These are phyloP conservation scores for Albophoma yamanashiensis DNA, from an alignment of 2,329 filamentous ascomycete species.

Conservation along the genomic window DNA sequence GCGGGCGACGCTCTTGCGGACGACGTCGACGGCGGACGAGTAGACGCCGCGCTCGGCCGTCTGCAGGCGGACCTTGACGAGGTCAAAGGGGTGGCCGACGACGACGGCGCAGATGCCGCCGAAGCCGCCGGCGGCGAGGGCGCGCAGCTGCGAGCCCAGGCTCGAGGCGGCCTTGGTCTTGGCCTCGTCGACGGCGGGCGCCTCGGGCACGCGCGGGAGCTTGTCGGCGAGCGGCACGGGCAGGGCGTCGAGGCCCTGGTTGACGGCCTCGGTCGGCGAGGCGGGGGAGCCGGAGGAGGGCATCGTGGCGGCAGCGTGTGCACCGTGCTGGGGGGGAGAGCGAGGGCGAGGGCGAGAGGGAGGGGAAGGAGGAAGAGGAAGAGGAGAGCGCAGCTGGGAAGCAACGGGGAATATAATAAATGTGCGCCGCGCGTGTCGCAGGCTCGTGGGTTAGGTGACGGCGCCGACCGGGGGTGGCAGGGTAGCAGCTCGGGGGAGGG, in stretches of 20 bases:
- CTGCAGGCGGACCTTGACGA: conserved; percentile 95
- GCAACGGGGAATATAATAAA: neutral
- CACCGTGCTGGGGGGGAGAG: neutral
- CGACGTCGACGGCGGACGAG: conserved; percentile 80
- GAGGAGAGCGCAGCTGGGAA: neutral
- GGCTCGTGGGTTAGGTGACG: conserved; percentile 3
- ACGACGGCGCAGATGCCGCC: conserved; percentile 90
- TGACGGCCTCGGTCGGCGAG: conserved; percentile 11
- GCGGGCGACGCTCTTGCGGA: conserved; percentile 74
- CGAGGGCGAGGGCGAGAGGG: no score
- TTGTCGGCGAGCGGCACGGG: conserved; percentile 27
- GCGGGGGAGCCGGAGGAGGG: conserved; percentile 3
- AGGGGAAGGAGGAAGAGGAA: neutral
- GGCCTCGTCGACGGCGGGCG: conserved; percentile 26
- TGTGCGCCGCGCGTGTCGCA: neutral
- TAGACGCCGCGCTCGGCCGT: conserved; percentile 93
- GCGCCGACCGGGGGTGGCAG: neutral
- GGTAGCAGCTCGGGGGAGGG: neutral
- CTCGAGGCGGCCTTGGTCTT: conserved; percentile 26
- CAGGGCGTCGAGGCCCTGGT: conserved; percentile 8
- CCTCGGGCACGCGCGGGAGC: conserved; percentile 33
- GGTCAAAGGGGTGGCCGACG: conserved; percentile 91
- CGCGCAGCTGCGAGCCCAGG: conserved; percentile 52
- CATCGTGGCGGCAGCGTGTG: neutral
- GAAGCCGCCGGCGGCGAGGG: conserved; percentile 80